Conservation (phyloP, 345 rosid species). For the Acer negundo region DNA sequence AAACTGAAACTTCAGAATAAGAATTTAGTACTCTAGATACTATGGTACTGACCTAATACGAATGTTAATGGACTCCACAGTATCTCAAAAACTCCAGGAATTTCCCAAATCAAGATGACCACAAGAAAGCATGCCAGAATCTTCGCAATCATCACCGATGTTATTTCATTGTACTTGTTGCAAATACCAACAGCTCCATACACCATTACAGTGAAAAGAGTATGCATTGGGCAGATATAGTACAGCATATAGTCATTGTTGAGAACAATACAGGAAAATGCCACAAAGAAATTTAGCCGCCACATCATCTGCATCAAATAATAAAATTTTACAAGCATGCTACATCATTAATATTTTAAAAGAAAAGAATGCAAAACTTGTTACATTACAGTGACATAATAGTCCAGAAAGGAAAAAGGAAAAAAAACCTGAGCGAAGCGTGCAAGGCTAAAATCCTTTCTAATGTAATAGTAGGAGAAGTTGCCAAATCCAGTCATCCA, state of each 20-base stretch:
- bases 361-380: conserved; percentile 5
- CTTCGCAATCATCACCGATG: conserved; percentile 88
- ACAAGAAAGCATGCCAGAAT: conserved; percentile 79
- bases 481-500: conserved; percentile 99
- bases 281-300: conserved; percentile 94
- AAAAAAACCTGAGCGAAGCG: conserved; percentile 84
- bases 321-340: conserved; percentile 24
- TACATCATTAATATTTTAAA: conserved; percentile 11
- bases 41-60: conserved; percentile 57
- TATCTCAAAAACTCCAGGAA: conserved; percentile 82
- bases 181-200: conserved; percentile 91
- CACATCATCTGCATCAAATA: conserved; percentile 93
- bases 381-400: conserved; percentile 1
- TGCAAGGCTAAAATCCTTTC: conserved; percentile 92
- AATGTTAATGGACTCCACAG: conserved; percentile 82
- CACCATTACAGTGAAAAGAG: conserved; percentile 92
- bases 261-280: conserved; percentile 86
- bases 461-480: conserved; percentile 91
- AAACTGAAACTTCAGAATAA: not conserved
- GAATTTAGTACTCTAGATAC: not conserved
- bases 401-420: conserved; percentile 11
- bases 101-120: conserved; percentile 90
- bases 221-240: conserved; percentile 99
- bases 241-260: conserved; percentile 94
- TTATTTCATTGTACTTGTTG: conserved; percentile 80